Conservation (phyloP, 257 asterid species). For the Echium plantagineum region DNA sequence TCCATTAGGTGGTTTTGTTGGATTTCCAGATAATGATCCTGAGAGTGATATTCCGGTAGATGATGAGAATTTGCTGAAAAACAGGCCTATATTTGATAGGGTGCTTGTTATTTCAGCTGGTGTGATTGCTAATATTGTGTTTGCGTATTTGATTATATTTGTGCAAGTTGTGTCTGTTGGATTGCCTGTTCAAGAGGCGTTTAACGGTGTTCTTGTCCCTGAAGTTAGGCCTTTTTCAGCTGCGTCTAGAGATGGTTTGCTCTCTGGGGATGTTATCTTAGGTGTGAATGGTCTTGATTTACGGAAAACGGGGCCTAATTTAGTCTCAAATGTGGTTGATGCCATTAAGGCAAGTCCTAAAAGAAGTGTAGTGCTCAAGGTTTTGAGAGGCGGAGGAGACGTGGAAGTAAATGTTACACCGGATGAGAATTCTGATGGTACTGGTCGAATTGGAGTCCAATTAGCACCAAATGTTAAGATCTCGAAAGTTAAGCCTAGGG, state of each 20-base stretch:
- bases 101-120: constrained; percentile 91
- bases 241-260: constrained; percentile 70
- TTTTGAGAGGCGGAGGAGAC: constrained; percentile 46
- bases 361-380: constrained; percentile 41
- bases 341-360: constrained; percentile 52
- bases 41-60: constrained; percentile 86
- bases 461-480: constrained; percentile 70
- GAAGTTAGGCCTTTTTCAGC: constrained; percentile 90
- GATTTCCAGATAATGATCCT: constrained; percentile 96
- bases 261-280: constrained; percentile 81
- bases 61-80: constrained; percentile 71
- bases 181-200: constrained; percentile 93
- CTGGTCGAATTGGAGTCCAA: constrained; percentile 84
- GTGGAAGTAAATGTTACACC: constrained; percentile 56
- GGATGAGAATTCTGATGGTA: constrained; percentile 69
- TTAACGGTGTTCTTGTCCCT: constrained; percentile 92
- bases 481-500: constrained; percentile 50
- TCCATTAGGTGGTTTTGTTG: constrained; percentile 97
- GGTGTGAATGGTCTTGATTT: constrained; percentile 54
- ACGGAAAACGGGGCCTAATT: constrained; percentile 42
- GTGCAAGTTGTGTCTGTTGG: constrained; percentile 77
- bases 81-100: constrained; percentile 78
- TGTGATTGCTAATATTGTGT: constrained; percentile 73
- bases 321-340: constrained; percentile 78
- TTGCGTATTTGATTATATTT: constrained; percentile 67